These are phyloP conservation scores for Hyparrhenia diplandra DNA, from an alignment of 176 grass and related monocot species.

Conservation along the genomic window DNA sequence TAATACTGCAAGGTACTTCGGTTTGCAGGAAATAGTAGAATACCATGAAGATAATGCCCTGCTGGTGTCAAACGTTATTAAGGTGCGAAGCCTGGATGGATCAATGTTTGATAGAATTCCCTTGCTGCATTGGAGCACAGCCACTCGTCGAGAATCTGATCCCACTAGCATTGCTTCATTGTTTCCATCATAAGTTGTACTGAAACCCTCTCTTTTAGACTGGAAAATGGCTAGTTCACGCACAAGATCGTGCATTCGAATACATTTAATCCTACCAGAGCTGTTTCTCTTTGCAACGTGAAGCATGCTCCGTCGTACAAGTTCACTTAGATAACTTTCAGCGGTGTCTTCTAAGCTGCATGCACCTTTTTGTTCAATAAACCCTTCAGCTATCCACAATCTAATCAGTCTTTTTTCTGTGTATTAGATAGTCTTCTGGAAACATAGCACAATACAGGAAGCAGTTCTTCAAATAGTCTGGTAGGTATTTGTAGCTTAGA, in stretches of 20 bases:
- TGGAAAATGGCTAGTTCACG: conserved; percentile 33
- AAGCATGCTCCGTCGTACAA: conserved; percentile 41
- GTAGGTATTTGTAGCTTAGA: conserved; percentile 39
- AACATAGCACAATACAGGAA: conserved; percentile 53
- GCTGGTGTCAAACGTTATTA: conserved; percentile 20
- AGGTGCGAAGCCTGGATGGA: conserved; percentile 15
- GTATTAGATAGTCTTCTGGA: conserved; percentile 33
- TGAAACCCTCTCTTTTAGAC: conserved; percentile 8
- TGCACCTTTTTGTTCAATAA: conserved; percentile 21
- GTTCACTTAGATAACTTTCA: conserved; percentile 23
- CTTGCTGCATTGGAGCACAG: background rate
- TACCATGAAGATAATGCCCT: background rate
- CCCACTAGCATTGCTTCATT: background rate
- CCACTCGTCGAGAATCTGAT: background rate
- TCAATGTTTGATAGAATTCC: background rate
- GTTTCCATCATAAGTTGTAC: background rate
- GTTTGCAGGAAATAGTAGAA: background rate
- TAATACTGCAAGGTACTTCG: conserved; percentile 28
- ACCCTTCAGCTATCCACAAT: conserved; percentile 52
- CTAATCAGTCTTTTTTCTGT: conserved; percentile 25
- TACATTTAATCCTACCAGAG: background rate
- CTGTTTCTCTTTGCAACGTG: conserved; percentile 14
- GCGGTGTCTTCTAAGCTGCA: conserved; percentile 45
- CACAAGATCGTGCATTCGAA: conserved; percentile 42
- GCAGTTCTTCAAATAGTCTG: conserved; percentile 40